These are phyloP conservation scores for Bromus sterilis DNA, from an alignment of 176 grass and related monocot species.

Conservation along the genomic window DNA sequence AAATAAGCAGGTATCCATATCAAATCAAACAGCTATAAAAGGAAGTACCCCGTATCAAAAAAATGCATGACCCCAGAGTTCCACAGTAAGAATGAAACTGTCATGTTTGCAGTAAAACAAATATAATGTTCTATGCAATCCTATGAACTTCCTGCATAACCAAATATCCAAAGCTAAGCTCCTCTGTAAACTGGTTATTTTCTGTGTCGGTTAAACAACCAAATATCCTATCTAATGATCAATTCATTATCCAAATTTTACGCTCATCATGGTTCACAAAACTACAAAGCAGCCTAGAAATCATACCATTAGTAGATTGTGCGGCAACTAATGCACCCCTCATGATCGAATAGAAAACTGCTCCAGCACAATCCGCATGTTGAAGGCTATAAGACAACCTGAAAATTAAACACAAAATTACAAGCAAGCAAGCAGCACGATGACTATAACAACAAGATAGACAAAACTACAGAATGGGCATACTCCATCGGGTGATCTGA, in stretches of 20 bases:
- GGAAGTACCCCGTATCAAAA: not conserved
- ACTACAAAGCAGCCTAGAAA: not conserved
- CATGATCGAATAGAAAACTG: slow-evolving; percentile 71
- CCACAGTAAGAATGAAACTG: not conserved
- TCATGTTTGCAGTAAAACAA: not conserved
- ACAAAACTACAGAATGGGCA: not conserved
- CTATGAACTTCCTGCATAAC: not conserved
- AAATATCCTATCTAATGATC: not conserved
- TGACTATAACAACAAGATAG: not conserved
- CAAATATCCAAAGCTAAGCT: not conserved
- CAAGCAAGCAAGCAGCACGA: not conserved
- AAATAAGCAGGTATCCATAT: not conserved
- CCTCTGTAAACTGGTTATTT: not conserved
- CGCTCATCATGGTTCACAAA: not conserved
- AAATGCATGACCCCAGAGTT: not conserved
- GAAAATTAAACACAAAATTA: slow-evolving; percentile 24
- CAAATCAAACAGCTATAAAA: slow-evolving; percentile 1
- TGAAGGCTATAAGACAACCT: slow-evolving; percentile 83
- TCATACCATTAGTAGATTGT: slow-evolving; percentile 53
- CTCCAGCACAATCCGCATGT: slow-evolving; percentile 78
- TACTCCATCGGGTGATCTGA: not conserved
- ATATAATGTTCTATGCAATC: not conserved
- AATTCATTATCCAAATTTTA: not conserved
- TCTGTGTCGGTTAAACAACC: not conserved
- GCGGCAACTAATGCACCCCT: slow-evolving; percentile 57